Evolutionary conservation across 1,284 basidiomycete genomes (phyloP).

Genomic region (Tetrapyrgos nigripes): DNA sequence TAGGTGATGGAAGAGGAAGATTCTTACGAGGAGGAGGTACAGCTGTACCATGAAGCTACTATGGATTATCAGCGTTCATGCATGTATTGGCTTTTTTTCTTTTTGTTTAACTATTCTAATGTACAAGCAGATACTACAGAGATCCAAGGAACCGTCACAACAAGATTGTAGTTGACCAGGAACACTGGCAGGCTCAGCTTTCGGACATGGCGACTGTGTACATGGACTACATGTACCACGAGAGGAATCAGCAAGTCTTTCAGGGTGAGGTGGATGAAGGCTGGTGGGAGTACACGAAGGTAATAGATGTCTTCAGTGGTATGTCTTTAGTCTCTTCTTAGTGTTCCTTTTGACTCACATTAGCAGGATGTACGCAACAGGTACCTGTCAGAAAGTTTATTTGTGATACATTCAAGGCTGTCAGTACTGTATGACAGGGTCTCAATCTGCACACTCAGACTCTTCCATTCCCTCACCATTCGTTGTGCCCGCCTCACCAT

Average conservation of each 20-base stretch:
- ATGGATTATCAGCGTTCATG: no score
- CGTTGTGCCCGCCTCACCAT: conserved; percentile 5
- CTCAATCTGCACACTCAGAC: background rate
- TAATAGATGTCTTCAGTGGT: conserved; percentile 1
- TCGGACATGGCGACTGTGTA: background rate
- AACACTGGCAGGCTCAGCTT: conserved; percentile 4
- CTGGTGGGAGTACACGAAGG: background rate
- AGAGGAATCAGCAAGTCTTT: background rate
- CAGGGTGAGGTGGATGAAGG: background rate
- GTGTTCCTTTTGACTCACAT: no score
- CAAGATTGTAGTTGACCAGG: conserved; percentile 1
- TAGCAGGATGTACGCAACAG: no score
- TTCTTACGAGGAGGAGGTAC: background rate
- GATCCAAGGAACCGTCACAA: background rate
- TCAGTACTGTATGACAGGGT: conserved; percentile 7
- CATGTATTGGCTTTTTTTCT: background rate
- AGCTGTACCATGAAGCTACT: background rate
- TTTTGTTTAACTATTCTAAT: background rate
- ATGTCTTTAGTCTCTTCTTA: no score
- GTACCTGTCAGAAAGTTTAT: no score
- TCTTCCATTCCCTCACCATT: conserved; percentile 6
- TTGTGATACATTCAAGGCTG: background rate
- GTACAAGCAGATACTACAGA: background rate
- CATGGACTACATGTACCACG: background rate
- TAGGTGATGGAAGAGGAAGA: background rate